Percentiles rank a stretch among this genome's conserved stretches.
Evolutionary conservation across 495 filamentous ascomycete species (phyloP).

Genomic region (Rhypophila decipiens): DNA sequence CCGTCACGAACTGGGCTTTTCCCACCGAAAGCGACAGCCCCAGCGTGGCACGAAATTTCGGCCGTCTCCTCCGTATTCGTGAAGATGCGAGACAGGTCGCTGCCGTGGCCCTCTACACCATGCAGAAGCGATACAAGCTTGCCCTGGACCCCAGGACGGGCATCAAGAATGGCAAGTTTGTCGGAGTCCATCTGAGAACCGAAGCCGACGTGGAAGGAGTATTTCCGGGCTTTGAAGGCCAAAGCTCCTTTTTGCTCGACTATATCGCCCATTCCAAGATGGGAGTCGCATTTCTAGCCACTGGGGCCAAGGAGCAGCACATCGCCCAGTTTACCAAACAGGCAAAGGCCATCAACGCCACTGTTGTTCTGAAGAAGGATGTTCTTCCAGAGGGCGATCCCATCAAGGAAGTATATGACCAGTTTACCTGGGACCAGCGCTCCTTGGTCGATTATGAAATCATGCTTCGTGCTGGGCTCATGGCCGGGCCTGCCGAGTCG

Average conservation of each 20-base stretch:
- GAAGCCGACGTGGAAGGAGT: conserved; percentile 10
- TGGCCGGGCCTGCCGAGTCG: conserved; percentile 25
- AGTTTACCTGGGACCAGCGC: conserved; percentile 27
- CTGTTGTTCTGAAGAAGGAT: conserved; percentile 22
- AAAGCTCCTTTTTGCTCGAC: conserved; percentile 15
- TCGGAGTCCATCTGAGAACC: conserved; percentile 17
- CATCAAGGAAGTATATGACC: conserved; percentile 13
- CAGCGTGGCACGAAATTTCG: conserved; percentile 22
- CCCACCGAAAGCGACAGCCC: conserved; percentile 22
- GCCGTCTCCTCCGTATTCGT: conserved; percentile 22
- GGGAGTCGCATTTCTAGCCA: conserved; percentile 26
- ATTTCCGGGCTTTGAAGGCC: conserved; percentile 13
- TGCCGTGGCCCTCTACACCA: conserved; percentile 19
- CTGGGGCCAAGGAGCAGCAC: conserved; percentile 15
- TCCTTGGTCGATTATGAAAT: conserved; percentile 34
- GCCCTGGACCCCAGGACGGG: conserved; percentile 10
- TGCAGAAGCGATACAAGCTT: conserved; percentile 16
- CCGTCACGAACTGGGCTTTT: conserved; percentile 27
- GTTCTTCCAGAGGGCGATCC: conserved; percentile 19
- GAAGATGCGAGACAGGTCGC: conserved; percentile 19
- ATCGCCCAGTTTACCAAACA: conserved; percentile 10
- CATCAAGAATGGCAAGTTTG: conserved; percentile 11
- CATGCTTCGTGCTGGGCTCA: conserved; percentile 21
- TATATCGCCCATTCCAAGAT: conserved; percentile 10
- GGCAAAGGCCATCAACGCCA: conserved; percentile 19